Percentiles rank a stretch among this genome's conserved stretches.
Evolutionary conservation across 2,329 filamentous ascomycete genomes (phyloP).

Genomic region (Plectosphaerella plurivora): DNA sequence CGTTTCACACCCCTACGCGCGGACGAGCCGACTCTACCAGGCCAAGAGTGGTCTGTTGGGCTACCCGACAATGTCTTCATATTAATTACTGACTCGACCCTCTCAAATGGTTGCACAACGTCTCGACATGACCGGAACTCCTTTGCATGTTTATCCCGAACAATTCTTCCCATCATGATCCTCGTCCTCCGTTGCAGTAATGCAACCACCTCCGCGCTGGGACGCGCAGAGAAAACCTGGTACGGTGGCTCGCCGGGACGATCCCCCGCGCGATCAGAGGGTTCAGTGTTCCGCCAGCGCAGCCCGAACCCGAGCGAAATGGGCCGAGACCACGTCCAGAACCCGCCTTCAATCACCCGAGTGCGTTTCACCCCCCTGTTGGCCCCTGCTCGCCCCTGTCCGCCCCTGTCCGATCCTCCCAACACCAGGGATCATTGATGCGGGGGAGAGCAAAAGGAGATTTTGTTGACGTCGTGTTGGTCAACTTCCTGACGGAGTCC

Average conservation of each 20-base stretch:
- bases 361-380: neutral
- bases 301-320: neutral
- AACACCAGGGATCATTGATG: neutral
- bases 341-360: neutral
- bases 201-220: too few relatives aligned
- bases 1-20: neutral
- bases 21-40: neutral
- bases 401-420: too few relatives aligned
- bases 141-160: neutral
- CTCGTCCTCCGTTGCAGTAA: neutral
- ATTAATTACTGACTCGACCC: neutral
- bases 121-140: neutral
- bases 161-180: neutral
- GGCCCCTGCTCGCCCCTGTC: neutral
- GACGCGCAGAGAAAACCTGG: too few relatives aligned
- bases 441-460: neutral
- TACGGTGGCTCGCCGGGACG: too few relatives aligned
- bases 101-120: neutral
- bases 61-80: neutral
- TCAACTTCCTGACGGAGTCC: too few relatives aligned
- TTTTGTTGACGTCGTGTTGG: neutral
- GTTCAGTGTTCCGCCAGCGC: neutral
- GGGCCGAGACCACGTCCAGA: neutral
- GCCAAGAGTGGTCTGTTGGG: neutral
- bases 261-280: too few relatives aligned